These are phyloP conservation scores for Phyllosticta paracitricarpa DNA, from an alignment of 2,329 filamentous ascomycete species.

Conservation along the genomic window DNA sequence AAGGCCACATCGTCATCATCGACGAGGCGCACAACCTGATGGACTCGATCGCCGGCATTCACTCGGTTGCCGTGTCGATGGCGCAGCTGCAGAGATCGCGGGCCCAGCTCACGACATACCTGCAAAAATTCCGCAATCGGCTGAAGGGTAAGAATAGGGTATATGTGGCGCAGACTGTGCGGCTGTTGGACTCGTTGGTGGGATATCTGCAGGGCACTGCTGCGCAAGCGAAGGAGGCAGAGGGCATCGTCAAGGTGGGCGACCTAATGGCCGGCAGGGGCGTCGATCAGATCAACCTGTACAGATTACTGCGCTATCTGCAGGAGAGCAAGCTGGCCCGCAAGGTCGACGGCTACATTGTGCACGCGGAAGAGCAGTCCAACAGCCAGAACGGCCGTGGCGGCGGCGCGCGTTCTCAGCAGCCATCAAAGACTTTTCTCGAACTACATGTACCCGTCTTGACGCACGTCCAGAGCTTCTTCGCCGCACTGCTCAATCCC, in stretches of 20 bases:
- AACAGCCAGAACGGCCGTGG: slow-evolving; percentile 3
- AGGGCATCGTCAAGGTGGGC: slow-evolving; percentile 61
- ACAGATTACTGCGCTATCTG: slow-evolving; percentile 77
- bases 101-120: slow-evolving; percentile 68
- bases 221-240: slow-evolving; percentile 32
- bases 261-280: slow-evolving; percentile 72
- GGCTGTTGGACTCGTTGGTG: slow-evolving; percentile 69
- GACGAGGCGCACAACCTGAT: slow-evolving; percentile 98
- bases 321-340: slow-evolving; percentile 86
- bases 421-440: background rate
- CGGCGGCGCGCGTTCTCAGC: background rate
- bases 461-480: slow-evolving; percentile 57
- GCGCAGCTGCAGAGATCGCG: slow-evolving; percentile 63
- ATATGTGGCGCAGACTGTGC: slow-evolving; percentile 79
- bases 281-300: slow-evolving; percentile 90
- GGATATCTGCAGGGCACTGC: slow-evolving; percentile 53
- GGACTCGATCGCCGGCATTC: slow-evolving; percentile 81
- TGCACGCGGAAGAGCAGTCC: slow-evolving; percentile 45
- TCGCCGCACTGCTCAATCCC: slow-evolving; percentile 77
- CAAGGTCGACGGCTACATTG: slow-evolving; percentile 84
- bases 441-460: slow-evolving; percentile 40
- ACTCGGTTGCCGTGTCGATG: slow-evolving; percentile 68
- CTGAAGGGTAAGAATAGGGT: slow-evolving; percentile 85
- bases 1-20: slow-evolving; percentile 84
- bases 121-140: slow-evolving; percentile 77